Percentiles rank a stretch among this genome's conserved stretches.
phyloP scores from a whole-genome alignment of 2,329 filamentous ascomycete species.

The Fusarium virguliforme region DNA sequence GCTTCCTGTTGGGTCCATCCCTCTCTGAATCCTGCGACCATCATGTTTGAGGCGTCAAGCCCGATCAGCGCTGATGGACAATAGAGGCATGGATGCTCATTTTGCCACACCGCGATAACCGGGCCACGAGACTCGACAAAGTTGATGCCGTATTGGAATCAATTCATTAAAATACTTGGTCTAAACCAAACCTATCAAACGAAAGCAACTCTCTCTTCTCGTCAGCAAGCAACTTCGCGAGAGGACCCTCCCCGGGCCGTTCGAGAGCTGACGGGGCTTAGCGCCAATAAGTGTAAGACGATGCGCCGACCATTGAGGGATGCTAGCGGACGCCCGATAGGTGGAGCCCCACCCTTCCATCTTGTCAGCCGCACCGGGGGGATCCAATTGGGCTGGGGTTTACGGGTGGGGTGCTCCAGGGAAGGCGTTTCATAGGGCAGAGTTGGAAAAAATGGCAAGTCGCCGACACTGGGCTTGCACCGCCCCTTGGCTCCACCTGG shows the following conservation, averaged over 20 bases:
- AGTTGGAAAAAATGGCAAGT: slow-evolving; percentile 9
- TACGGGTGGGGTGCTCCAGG: slow-evolving; percentile 21
- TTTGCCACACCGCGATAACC: not conserved
- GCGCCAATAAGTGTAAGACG: slow-evolving; percentile 36
- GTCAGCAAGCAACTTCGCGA: not conserved
- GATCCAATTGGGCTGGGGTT: slow-evolving; percentile 27
- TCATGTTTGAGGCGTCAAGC: slow-evolving; percentile 14
- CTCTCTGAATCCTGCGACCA: slow-evolving; percentile 13
- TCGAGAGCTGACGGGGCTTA: slow-evolving; percentile 43
- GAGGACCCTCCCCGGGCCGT: not conserved
- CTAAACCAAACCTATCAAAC: not conserved
- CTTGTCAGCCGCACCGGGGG: slow-evolving; percentile 41
- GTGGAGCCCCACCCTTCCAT: slow-evolving; percentile 6
- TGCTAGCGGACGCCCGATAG: slow-evolving; percentile 1
- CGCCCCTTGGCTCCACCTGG: slow-evolving; percentile 16
- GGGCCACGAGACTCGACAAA: not conserved
- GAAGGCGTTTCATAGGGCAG: slow-evolving; percentile 45
- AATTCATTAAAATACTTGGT: not conserved
- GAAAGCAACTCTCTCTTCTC: not conserved
- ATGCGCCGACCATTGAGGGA: slow-evolving; percentile 24
- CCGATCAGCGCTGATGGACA: slow-evolving; percentile 10
- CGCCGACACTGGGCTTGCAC: slow-evolving; percentile 25
- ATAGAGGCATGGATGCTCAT: slow-evolving; percentile 3
- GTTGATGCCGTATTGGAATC: slow-evolving; percentile 3
- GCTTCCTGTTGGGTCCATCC: slow-evolving; percentile 1